Evolutionary conservation across 768 basidiomycete genomes (phyloP).

Genomic region (Russula virescens): DNA sequence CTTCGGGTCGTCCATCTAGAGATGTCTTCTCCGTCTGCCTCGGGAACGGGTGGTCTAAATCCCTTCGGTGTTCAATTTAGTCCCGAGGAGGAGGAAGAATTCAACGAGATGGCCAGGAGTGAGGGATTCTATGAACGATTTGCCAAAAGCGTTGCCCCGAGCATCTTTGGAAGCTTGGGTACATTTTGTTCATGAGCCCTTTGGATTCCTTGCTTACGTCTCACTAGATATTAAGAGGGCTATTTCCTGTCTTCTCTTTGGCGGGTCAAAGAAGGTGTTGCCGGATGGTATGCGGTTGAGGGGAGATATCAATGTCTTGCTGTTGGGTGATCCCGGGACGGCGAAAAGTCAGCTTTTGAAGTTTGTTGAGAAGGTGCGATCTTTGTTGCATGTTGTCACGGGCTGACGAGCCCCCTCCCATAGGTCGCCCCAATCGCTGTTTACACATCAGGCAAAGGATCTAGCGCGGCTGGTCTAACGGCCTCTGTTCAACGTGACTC

Average conservation of each 20-base stretch:
- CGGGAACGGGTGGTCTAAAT: slow-evolving; percentile 65
- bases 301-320: slow-evolving; percentile 95
- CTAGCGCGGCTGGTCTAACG: slow-evolving; percentile 96
- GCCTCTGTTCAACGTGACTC: slow-evolving; percentile 95
- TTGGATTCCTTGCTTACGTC: background rate
- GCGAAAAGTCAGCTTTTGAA: slow-evolving; percentile 97
- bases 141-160: slow-evolving; percentile 89
- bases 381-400: background rate
- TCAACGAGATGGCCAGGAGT: slow-evolving; percentile 82
- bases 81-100: slow-evolving; percentile 96
- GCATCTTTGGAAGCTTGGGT: slow-evolving; percentile 96
- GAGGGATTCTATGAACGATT: slow-evolving; percentile 92
- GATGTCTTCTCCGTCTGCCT: slow-evolving; percentile 69
- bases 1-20: slow-evolving; percentile 91
- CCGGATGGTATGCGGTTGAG: slow-evolving; percentile 96
- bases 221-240: slow-evolving; percentile 95
- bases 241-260: slow-evolving; percentile 91
- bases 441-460: slow-evolving; percentile 97
- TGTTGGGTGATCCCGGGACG: slow-evolving; percentile 97
- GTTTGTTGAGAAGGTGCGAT: slow-evolving; percentile 86
- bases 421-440: slow-evolving; percentile 97
- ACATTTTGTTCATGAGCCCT: slow-evolving; percentile 11
- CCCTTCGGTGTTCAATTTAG: slow-evolving; percentile 87
- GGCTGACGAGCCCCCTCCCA: background rate
- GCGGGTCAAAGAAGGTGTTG: slow-evolving; percentile 93